Evolutionary conservation across 2,329 filamentous ascomycete species (phyloP), one percentile per base, ranked within the genome.

Genomic region (Hortaea werneckii): DNA sequence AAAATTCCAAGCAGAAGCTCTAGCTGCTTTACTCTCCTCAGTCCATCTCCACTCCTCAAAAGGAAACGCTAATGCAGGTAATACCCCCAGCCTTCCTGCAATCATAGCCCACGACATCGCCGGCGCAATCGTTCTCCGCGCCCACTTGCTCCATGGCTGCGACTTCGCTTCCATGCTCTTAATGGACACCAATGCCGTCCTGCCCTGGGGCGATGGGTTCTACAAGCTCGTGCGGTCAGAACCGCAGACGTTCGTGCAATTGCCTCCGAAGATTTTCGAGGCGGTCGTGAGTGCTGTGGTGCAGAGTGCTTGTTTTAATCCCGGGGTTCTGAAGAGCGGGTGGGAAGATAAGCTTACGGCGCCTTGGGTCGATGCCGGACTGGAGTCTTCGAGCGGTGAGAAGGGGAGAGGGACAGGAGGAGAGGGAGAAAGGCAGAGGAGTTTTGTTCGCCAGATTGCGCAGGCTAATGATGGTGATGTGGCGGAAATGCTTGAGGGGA

Each of bases 71-170:
- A 20, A 20, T 20, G 20, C 2, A 20, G 20, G 20, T 2, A 2
- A 20, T 20, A 20, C 20, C 20, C 20, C 20, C 20, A 20, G 20
- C 20, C 20, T 20, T 4, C 60, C 69, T 0, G 64, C 69, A 43
- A 57, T 74, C 0, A 50, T 73, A 1, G 69, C 70, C 0, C 71
- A 74, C 47, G 71, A 73, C 29, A 65, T 71, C 32, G 71, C 61
- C 1, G 70, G 71, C 0, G 46, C 71, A 7, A 63, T 72, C 37
- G 60, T 59, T 13, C 41, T 73, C 5, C 63, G 69, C 2, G 63
- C 63, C 0, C 57, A 67, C 42, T 51, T 73, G 0, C 40, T 70
- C 0, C 67, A 71, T 42, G 56, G 50, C 2, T 61, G 60, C 8
- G 46, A 62, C 0, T 72, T 65, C 47, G 58, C 55, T 2, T 68